Conservation (phyloP, 495 filamentous ascomycete species). For the Tuber melanosporum region DNA sequence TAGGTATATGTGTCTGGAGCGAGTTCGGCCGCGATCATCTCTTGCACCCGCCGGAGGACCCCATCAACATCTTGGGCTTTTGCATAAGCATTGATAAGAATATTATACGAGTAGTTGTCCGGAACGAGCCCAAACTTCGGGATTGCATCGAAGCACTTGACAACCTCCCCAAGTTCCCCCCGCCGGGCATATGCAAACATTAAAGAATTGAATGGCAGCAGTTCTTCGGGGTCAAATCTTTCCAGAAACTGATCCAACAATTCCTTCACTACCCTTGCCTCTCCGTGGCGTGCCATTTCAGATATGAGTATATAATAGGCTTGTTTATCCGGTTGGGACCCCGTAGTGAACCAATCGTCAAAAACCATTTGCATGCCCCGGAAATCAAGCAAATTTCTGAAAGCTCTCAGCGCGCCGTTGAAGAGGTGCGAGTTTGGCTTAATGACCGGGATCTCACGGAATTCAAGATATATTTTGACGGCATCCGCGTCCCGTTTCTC, state of each 20-base stretch:
- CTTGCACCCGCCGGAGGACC: slow-evolving; percentile 54
- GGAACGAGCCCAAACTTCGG: slow-evolving; percentile 49
- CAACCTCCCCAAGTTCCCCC: slow-evolving; percentile 53
- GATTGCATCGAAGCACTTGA: slow-evolving; percentile 56
- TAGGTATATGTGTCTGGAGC: slow-evolving; percentile 58
- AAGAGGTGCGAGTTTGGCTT: slow-evolving; percentile 42
- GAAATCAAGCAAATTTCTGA: slow-evolving; percentile 44
- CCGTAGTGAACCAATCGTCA: slow-evolving; percentile 50
- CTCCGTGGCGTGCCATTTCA: slow-evolving; percentile 52
- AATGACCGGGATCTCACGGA: slow-evolving; percentile 31
- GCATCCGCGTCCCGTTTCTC: background rate
- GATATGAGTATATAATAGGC: slow-evolving; percentile 50
- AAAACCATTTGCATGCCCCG: slow-evolving; percentile 50
- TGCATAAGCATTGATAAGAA: slow-evolving; percentile 63
- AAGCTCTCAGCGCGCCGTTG: slow-evolving; percentile 45
- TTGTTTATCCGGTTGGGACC: slow-evolving; percentile 42
- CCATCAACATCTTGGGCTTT: slow-evolving; percentile 60
- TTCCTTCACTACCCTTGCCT: slow-evolving; percentile 50
- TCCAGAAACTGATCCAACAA: slow-evolving; percentile 49
- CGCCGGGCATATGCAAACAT: slow-evolving; percentile 49
- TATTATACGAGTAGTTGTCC: slow-evolving; percentile 61
- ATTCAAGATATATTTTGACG: slow-evolving; percentile 28
- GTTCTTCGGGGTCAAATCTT: slow-evolving; percentile 36
- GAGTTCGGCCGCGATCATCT: slow-evolving; percentile 47
- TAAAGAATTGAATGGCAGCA: slow-evolving; percentile 31